Evolutionary conservation across 306 rosid genomes (phyloP).

Genomic region (Vigna trinervia): DNA sequence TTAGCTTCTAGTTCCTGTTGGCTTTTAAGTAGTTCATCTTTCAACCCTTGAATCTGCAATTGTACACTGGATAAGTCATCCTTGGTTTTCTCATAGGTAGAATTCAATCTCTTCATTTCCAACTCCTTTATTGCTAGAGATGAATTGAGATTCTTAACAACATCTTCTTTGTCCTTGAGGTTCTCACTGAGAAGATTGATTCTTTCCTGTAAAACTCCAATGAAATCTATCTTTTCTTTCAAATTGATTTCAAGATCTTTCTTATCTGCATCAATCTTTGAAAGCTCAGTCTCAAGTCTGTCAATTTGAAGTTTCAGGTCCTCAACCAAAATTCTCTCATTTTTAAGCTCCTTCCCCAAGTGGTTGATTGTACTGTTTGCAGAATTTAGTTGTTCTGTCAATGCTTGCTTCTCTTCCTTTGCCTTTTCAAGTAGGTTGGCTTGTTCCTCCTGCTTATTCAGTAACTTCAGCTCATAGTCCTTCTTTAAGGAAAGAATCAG

Average conservation of each 20-base stretch:
- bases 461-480: constrained; percentile 70
- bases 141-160: constrained; percentile 62
- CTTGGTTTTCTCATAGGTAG: constrained; percentile 55
- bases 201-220: constrained; percentile 48
- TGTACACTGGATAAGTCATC: constrained; percentile 57
- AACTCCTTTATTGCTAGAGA: constrained; percentile 72
- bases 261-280: constrained; percentile 47
- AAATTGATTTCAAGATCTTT: constrained; percentile 51
- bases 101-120: constrained; percentile 65
- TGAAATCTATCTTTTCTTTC: constrained; percentile 43
- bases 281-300: constrained; percentile 47
- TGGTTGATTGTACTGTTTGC: constrained; percentile 59
- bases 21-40: constrained; percentile 59
- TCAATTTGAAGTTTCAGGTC: constrained; percentile 66
- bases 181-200: constrained; percentile 60
- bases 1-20: constrained; percentile 63
- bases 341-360: constrained; percentile 69
- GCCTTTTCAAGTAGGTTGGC: constrained; percentile 68
- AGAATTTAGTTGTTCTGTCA: constrained; percentile 59
- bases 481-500: constrained; percentile 61
- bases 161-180: constrained; percentile 63
- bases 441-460: constrained; percentile 67
- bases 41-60: constrained; percentile 66
- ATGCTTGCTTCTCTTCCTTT: constrained; percentile 66
- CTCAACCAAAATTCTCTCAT: constrained; percentile 61